Evolutionary conservation across 306 rosid species (phyloP).

Genomic region (Comarum palustre): DNA sequence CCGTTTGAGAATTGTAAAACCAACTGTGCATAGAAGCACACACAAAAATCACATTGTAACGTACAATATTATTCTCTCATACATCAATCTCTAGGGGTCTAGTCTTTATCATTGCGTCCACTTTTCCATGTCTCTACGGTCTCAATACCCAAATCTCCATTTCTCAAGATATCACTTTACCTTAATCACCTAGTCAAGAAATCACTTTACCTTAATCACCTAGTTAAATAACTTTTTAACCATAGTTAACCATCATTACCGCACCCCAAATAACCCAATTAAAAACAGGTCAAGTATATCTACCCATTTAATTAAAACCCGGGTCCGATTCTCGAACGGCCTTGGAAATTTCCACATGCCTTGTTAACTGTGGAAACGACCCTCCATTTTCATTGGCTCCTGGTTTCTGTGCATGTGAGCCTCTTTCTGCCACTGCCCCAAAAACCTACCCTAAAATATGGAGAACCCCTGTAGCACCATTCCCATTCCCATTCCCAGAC

Average conservation of each 20-base stretch:
- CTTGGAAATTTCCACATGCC: conserved; percentile 38
- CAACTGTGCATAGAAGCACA: not conserved
- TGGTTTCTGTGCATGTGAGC: conserved; percentile 25
- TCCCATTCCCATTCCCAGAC: not conserved
- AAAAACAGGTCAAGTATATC: not conserved
- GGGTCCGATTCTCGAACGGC: conserved; percentile 21
- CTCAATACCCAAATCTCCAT: not conserved
- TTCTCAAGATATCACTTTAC: not conserved
- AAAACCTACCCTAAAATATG: not conserved
- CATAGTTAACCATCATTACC: not conserved
- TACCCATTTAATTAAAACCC: not conserved
- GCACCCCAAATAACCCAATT: too few relatives aligned
- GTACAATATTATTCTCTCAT: conserved; percentile 27
- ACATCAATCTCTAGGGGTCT: conserved; percentile 3
- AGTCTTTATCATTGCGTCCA: not conserved
- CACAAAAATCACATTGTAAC: conserved; percentile 10
- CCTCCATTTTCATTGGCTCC: conserved; percentile 20
- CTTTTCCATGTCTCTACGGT: conserved; percentile 2
- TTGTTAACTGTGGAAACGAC: conserved; percentile 8
- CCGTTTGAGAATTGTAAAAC: too few relatives aligned
- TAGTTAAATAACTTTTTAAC: not conserved
- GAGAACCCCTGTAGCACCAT: too few relatives aligned
- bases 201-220: not conserved
- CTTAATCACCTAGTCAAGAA: not conserved
- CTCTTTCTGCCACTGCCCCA: too few relatives aligned